Evolutionary conservation across 176 grass and related monocot genomes (phyloP).

Genomic region (Cocos nucifera): DNA sequence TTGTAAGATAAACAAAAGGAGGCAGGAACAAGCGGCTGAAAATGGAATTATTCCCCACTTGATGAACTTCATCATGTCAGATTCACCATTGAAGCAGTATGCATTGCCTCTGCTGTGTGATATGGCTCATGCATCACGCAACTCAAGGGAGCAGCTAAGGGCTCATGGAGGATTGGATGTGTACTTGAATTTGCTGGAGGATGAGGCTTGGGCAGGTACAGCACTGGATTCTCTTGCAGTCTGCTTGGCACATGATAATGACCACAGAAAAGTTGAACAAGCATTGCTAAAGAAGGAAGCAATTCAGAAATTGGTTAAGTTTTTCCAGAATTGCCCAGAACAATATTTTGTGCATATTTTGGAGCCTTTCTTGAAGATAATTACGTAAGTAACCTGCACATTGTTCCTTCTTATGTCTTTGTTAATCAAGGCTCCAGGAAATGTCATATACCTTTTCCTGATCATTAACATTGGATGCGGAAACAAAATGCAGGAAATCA

Average conservation of each 20-base stretch:
- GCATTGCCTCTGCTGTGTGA: conserved; percentile 89
- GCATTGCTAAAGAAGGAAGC: conserved; percentile 83
- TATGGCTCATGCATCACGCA: conserved; percentile 98
- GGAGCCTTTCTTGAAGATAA: conserved; percentile 97
- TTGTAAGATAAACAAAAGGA: conserved; percentile 97
- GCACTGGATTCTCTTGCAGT: conserved; percentile 91
- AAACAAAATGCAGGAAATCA: conserved; percentile 67
- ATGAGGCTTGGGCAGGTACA: conserved; percentile 80
- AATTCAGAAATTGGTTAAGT: conserved; percentile 79
- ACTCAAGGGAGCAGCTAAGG: conserved; percentile 89
- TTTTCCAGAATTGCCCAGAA: conserved; percentile 84
- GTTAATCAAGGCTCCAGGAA: neutral
- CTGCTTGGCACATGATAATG: conserved; percentile 95
- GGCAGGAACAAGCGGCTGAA: conserved; percentile 98
- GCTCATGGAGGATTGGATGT: conserved; percentile 90
- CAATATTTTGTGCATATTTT: conserved; percentile 91
- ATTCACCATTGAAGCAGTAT: conserved; percentile 85
- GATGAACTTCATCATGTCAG: conserved; percentile 97
- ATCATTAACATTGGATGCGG: neutral
- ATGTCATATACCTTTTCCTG: neutral
- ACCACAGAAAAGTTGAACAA: conserved; percentile 84
- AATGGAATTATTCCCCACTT: conserved; percentile 98
- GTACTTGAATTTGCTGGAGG: conserved; percentile 81
- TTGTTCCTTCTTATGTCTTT: neutral
- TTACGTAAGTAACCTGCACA: conserved; percentile 58